Conservation (phyloP, 306 rosid species). For the Glycyrrhiza uralensis region DNA sequence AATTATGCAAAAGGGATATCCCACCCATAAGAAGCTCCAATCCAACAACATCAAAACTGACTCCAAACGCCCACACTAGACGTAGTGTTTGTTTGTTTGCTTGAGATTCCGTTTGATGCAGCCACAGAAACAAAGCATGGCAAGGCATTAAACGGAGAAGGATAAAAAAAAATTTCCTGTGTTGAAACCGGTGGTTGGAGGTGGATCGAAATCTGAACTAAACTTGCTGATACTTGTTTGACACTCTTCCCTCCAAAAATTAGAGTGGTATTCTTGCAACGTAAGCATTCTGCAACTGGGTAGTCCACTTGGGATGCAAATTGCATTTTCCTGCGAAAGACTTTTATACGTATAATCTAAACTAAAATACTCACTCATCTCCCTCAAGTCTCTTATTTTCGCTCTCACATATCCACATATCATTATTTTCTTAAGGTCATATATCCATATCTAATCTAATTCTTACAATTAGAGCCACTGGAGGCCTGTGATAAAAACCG, state of each 20-base stretch:
- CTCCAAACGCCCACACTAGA: not conserved
- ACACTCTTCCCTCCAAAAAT: not conserved
- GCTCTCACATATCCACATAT: not conserved
- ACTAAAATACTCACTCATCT: not conserved
- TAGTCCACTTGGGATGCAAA: conserved; percentile 5
- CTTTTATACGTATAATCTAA: conserved; percentile 12
- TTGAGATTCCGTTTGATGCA: not conserved
- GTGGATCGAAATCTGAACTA: not conserved
- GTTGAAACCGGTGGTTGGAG: not conserved
- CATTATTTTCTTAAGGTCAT: not conserved
- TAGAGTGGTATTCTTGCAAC: not conserved
- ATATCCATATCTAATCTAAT: too few relatives aligned
- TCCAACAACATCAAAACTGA: not conserved
- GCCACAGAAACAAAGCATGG: not conserved
- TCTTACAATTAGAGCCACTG: too few relatives aligned
- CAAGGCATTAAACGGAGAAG: not conserved
- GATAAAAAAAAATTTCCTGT: not conserved
- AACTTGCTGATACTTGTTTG: not conserved
- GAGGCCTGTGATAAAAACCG: not conserved
- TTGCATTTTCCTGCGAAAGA: conserved; percentile 27
- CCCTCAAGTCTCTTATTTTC: not conserved
- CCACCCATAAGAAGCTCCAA: not conserved
- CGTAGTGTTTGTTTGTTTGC: too few relatives aligned
- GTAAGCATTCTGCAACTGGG: not conserved
- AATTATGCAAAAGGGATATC: not conserved